Percentiles rank a stretch among this genome's conserved stretches.
phyloP scores from a whole-genome alignment of 1,284 basidiomycete genomes.

The Vanrija humicola region DNA sequence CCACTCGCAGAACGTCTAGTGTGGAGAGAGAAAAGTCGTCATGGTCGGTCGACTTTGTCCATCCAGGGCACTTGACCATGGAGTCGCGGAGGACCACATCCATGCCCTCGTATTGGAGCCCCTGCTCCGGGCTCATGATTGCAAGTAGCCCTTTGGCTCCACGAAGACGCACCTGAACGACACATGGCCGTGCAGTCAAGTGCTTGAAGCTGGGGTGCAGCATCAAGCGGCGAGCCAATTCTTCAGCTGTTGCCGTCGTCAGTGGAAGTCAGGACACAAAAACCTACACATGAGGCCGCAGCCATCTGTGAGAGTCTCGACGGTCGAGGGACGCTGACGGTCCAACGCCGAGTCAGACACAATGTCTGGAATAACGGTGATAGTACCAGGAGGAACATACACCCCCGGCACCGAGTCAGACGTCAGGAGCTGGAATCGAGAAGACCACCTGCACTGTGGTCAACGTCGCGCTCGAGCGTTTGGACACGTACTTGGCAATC shows the following conservation, averaged over 20 bases:
- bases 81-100: constrained; percentile 35
- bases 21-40: constrained; percentile 27
- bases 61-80: constrained; percentile 33
- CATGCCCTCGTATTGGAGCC: constrained; percentile 17
- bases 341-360: constrained; percentile 23
- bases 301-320: constrained; percentile 32
- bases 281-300: constrained; percentile 41
- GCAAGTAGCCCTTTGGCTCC: constrained; percentile 39
- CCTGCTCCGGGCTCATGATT: constrained; percentile 29
- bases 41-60: not conserved
- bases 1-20: constrained; percentile 29
- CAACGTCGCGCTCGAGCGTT: too few species aligned
- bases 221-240: constrained; percentile 23
- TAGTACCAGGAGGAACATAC: constrained; percentile 6
- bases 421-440: constrained; percentile 31
- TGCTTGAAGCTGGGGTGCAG: constrained; percentile 11
- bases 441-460: constrained; percentile 23
- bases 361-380: constrained; percentile 25
- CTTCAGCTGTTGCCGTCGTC: constrained; percentile 17
- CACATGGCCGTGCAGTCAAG: constrained; percentile 16
- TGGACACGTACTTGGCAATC: constrained; percentile 30
- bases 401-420: constrained; percentile 34
- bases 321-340: not conserved
- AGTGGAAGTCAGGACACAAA: not conserved
- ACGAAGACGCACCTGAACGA: constrained; percentile 35